phyloP scores from a whole-genome alignment of 2,329 filamentous ascomycete species.

The Alternaria solani region DNA sequence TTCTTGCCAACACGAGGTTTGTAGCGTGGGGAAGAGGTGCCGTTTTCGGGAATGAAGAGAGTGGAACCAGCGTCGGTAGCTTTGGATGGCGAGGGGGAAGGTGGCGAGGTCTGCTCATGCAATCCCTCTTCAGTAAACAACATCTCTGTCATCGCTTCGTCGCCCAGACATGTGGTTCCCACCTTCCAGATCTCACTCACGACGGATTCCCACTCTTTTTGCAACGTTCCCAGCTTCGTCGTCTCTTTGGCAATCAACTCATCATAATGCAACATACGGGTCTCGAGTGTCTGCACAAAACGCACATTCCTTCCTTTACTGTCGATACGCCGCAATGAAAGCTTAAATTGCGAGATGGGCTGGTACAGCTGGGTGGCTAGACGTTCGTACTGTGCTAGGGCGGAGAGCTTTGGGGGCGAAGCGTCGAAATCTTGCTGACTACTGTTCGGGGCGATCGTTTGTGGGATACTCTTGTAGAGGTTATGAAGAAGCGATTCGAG shows the following conservation, averaged over 20 bases:
- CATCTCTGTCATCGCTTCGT: constrained; percentile 29
- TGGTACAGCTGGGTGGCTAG: constrained; percentile 26
- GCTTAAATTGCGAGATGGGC: constrained; percentile 28
- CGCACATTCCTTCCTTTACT: constrained; percentile 18
- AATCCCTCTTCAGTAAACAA: constrained; percentile 20
- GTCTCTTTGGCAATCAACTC: constrained; percentile 27
- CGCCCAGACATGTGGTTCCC: constrained; percentile 33
- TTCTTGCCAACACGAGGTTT: constrained; percentile 24
- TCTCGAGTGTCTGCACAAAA: constrained; percentile 25
- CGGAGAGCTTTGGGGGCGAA: constrained; percentile 26
- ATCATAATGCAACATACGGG: constrained; percentile 33
- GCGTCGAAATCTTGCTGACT: neutral
- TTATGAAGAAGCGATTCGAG: constrained; percentile 23
- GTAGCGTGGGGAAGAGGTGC: neutral
- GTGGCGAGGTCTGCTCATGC: neutral
- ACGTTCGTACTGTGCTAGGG: constrained; percentile 29
- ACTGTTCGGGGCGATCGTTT: constrained; percentile 16
- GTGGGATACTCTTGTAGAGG: constrained; percentile 25
- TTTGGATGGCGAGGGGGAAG: constrained; percentile 6
- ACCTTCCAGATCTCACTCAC: constrained; percentile 44
- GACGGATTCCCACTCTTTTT: constrained; percentile 37
- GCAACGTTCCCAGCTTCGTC: constrained; percentile 28
- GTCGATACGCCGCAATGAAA: constrained; percentile 18
- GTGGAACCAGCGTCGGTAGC: constrained; percentile 16
- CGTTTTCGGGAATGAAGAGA: constrained; percentile 31